Percentiles rank a stretch among this genome's conserved stretches.
Conservation (phyloP, 2,329 filamentous ascomycete species). For the Ceratocystis colombiana region DNA sequence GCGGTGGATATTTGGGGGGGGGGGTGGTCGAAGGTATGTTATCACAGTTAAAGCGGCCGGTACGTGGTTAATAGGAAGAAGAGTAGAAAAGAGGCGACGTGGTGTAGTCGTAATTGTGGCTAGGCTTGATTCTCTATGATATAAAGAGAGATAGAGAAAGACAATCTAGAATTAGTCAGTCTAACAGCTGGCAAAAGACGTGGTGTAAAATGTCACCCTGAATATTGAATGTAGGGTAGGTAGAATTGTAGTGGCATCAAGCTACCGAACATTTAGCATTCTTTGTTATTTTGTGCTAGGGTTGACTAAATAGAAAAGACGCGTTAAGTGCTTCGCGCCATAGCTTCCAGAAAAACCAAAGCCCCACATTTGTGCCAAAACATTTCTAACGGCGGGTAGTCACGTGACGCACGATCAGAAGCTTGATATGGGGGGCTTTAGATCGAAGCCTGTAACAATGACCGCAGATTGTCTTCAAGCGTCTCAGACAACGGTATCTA, state of each 20-base stretch:
- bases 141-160: too few relatives aligned
- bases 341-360: neutral
- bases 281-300: slow-evolving; percentile 1
- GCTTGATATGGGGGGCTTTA: neutral
- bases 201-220: neutral
- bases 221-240: neutral
- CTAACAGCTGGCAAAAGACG: too few relatives aligned
- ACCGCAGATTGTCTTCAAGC: too few relatives aligned
- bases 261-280: neutral
- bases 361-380: neutral
- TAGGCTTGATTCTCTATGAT: neutral
- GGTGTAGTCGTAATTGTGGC: neutral
- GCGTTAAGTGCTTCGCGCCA: slow-evolving; percentile 25
- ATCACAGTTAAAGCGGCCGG: neutral
- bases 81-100: slow-evolving; percentile 13
- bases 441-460: too few relatives aligned
- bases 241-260: neutral
- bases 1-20: slow-evolving; percentile 25
- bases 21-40: slow-evolving; percentile 2
- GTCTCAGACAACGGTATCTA: neutral
- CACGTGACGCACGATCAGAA: slow-evolving; percentile 1
- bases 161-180: too few relatives aligned
- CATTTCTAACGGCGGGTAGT: neutral
- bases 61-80: slow-evolving; percentile 1
- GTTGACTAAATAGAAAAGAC: neutral